A percentile compares a stretch with the other conserved stretches of the same genome.
phyloP scores from a whole-genome alignment of 495 filamentous ascomycete genomes.

The Hypoxylon subgilvum region DNA sequence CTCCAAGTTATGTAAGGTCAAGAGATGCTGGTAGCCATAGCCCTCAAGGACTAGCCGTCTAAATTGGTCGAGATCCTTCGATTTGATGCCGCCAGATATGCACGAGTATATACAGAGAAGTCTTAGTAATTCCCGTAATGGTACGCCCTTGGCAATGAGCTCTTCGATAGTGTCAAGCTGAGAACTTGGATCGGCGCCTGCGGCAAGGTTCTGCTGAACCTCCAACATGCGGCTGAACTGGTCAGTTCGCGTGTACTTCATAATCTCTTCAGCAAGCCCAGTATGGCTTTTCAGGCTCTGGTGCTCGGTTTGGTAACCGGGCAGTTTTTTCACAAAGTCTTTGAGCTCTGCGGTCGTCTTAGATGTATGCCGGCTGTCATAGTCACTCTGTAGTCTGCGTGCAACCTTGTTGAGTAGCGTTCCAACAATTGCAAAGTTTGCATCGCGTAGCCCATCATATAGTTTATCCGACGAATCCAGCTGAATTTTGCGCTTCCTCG shows the following conservation, averaged over 20 bases:
- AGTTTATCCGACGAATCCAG: conserved; percentile 89
- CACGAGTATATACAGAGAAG: conserved; percentile 90
- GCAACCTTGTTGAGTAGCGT: conserved; percentile 88
- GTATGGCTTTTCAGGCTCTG: conserved; percentile 91
- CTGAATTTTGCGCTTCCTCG: conserved; percentile 85
- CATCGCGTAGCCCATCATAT: conserved; percentile 85
- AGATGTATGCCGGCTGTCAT: conserved; percentile 84
- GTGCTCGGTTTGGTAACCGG: conserved; percentile 91
- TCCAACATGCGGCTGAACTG: conserved; percentile 86
- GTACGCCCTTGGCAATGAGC: conserved; percentile 82
- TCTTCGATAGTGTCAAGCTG: conserved; percentile 93
- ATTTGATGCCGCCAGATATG: conserved; percentile 84
- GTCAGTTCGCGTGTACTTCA: conserved; percentile 86
- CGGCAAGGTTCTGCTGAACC: conserved; percentile 95
- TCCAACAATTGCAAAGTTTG: conserved; percentile 94
- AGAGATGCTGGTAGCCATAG: conserved; percentile 91
- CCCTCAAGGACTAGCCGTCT: conserved; percentile 86
- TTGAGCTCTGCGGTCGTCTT: conserved; percentile 89
- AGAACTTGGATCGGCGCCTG: conserved; percentile 82
- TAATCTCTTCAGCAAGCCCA: conserved; percentile 89
- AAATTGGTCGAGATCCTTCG: conserved; percentile 85
- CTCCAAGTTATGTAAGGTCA: conserved; percentile 88
- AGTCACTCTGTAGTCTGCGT: conserved; percentile 82
- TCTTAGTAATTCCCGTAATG: conserved; percentile 79
- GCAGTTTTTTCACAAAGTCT: conserved; percentile 89